Conservation (phyloP, 1,284 basidiomycete species). For the Sutorius eximius region DNA sequence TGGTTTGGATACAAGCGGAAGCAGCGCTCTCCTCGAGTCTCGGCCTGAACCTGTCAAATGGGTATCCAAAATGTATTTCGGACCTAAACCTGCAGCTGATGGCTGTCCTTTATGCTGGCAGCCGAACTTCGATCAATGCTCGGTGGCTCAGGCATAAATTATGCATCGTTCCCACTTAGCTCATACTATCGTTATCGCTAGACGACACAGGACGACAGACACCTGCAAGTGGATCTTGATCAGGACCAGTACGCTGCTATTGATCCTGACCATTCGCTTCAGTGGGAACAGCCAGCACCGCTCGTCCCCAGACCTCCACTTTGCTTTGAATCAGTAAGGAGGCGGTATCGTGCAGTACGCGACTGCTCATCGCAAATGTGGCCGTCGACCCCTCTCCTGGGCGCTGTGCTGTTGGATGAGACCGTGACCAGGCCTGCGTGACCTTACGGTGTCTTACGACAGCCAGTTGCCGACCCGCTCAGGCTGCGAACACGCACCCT, state of each 20-base stretch:
- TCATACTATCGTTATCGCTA: slow-evolving; percentile 21
- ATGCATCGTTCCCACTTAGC: slow-evolving; percentile 8
- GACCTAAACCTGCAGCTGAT: slow-evolving; percentile 6
- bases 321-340: not conserved
- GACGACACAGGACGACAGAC: slow-evolving; percentile 1
- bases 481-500: slow-evolving; percentile 10
- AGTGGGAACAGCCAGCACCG: not conserved
- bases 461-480: slow-evolving; percentile 15
- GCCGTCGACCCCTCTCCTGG: not conserved
- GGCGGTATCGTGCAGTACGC: not conserved
- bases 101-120: not conserved
- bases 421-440: slow-evolving; percentile 3
- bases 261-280: slow-evolving; percentile 1
- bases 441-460: slow-evolving; percentile 25
- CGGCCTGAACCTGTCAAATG: slow-evolving; percentile 1
- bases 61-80: slow-evolving; percentile 1
- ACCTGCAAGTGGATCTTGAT: slow-evolving; percentile 17
- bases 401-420: not conserved
- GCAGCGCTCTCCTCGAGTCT: not conserved
- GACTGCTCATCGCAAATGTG: not conserved
- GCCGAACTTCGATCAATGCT: not conserved
- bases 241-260: slow-evolving; percentile 7
- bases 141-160: not conserved
- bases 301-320: not conserved
- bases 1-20: not conserved